Conservation (phyloP, 2,329 filamentous ascomycete genomes). For the Epichloe elymi region DNA sequence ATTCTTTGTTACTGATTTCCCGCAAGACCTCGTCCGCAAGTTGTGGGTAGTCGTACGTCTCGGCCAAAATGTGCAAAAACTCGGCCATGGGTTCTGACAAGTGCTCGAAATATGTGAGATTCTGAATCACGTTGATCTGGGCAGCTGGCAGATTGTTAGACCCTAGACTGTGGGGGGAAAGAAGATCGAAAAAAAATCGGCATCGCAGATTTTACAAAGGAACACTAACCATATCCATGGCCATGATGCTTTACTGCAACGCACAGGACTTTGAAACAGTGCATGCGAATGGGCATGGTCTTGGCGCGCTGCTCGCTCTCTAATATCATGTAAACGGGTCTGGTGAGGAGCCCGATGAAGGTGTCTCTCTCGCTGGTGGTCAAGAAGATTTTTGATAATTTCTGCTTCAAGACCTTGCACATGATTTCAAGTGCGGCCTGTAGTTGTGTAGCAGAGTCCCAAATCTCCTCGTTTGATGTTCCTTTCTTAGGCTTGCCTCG, state of each 20-base stretch:
- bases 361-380: conserved; percentile 95
- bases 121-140: conserved; percentile 96
- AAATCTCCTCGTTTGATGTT: conserved; percentile 64
- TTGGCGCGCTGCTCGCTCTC: conserved; percentile 92
- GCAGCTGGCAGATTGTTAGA: conserved; percentile 47
- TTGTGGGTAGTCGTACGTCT: conserved; percentile 96
- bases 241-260: conserved; percentile 96
- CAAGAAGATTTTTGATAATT: conserved; percentile 82
- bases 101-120: conserved; percentile 95
- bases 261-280: conserved; percentile 92
- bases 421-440: conserved; percentile 84
- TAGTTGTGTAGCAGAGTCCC: conserved; percentile 82
- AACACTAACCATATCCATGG: conserved; percentile 69
- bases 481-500: conserved; percentile 67
- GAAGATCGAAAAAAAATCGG: neutral
- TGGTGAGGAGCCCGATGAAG: conserved; percentile 81
- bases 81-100: conserved; percentile 99
- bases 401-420: conserved; percentile 90
- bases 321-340: conserved; percentile 84
- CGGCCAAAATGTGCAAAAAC: conserved; percentile 86
- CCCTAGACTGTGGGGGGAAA: neutral
- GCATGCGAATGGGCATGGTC: conserved; percentile 80
- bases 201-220: neutral
- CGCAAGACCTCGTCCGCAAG: conserved; percentile 85
- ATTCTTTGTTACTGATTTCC: conserved; percentile 94